These are phyloP conservation scores for Rhipidocladum racemiflorum DNA, from an alignment of 176 grass and related monocot species.

Conservation along the genomic window DNA sequence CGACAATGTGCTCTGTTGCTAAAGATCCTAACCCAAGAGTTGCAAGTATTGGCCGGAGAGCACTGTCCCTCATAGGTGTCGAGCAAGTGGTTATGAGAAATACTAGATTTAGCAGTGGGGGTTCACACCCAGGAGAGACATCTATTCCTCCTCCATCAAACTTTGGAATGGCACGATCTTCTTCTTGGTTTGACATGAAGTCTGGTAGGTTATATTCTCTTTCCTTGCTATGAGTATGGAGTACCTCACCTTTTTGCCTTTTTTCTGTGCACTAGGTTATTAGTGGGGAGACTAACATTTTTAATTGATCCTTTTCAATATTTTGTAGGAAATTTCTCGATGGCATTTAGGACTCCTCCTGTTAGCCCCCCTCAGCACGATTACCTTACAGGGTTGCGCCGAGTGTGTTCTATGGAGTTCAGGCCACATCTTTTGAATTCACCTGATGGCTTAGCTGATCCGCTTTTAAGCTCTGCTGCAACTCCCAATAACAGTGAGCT, in stretches of 20 bases:
- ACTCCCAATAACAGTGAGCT: constrained; percentile 51
- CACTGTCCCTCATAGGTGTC: constrained; percentile 78
- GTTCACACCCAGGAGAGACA: constrained; percentile 54
- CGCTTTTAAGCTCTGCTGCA: constrained; percentile 48
- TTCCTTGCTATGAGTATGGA: constrained; percentile 25
- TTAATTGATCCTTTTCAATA: neutral
- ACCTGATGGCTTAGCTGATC: constrained; percentile 86
- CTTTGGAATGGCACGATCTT: constrained; percentile 83
- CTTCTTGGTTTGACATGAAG: constrained; percentile 98
- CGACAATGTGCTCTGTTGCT: constrained; percentile 71
- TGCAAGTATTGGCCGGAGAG: constrained; percentile 59
- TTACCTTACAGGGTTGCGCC: constrained; percentile 75
- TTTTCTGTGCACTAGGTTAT: neutral
- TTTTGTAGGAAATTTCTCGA: constrained; percentile 66
- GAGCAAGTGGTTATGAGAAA: constrained; percentile 80
- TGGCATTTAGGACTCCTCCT: constrained; percentile 91
- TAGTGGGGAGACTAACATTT: neutral
- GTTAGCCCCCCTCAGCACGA: constrained; percentile 92
- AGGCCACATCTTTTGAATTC: constrained; percentile 69
- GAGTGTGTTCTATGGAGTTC: constrained; percentile 96
- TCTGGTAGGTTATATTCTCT: constrained; percentile 52
- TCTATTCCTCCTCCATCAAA: constrained; percentile 57
- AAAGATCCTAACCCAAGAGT: constrained; percentile 90
- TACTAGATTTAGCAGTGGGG: constrained; percentile 63
- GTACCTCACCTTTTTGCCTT: neutral